A percentile compares a stretch with the other conserved stretches of the same genome.
phyloP scores from a whole-genome alignment of 2,329 filamentous ascomycete genomes.

The Aspergillus vadensis region DNA sequence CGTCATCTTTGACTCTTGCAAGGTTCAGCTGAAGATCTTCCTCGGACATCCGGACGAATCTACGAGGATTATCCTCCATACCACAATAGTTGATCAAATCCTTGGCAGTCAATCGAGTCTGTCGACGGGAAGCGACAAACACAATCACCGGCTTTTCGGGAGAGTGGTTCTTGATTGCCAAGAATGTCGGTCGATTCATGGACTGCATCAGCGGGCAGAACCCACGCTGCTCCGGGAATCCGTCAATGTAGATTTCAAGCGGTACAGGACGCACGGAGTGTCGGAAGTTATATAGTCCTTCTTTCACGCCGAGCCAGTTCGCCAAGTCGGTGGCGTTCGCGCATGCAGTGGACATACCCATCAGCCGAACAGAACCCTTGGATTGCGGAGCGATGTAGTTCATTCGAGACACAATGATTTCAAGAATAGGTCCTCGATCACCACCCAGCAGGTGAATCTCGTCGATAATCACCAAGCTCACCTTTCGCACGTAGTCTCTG shows the following conservation, averaged over 20 bases:
- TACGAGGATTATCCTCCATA: constrained; percentile 95
- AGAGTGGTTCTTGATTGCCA: constrained; percentile 95
- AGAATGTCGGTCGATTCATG: constrained; percentile 96
- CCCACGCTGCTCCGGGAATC: constrained; percentile 89
- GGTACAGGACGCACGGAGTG: constrained; percentile 97
- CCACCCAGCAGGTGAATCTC: constrained; percentile 97
- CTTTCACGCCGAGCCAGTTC: constrained; percentile 96
- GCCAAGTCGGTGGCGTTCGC: constrained; percentile 92
- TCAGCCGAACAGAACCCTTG: constrained; percentile 80
- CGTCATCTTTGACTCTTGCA: constrained; percentile 87
- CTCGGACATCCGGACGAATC: constrained; percentile 92
- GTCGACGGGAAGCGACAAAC: constrained; percentile 91
- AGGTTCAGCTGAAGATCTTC: constrained; percentile 89
- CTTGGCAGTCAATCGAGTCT: constrained; percentile 91
- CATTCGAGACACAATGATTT: constrained; percentile 93
- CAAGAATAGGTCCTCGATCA: constrained; percentile 93
- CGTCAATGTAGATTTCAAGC: constrained; percentile 94
- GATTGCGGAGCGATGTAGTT: constrained; percentile 98
- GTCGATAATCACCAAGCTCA: constrained; percentile 95
- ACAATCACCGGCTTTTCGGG: constrained; percentile 97
- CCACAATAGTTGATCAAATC: constrained; percentile 97
- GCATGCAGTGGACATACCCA: constrained; percentile 99
- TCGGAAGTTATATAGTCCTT: constrained; percentile 93
- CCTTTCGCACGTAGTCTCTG: constrained; percentile 90
- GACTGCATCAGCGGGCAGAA: constrained; percentile 99